Evolutionary conservation across 202 grass and related monocot genomes (phyloP).

Genomic region (Zizania palustris): DNA sequence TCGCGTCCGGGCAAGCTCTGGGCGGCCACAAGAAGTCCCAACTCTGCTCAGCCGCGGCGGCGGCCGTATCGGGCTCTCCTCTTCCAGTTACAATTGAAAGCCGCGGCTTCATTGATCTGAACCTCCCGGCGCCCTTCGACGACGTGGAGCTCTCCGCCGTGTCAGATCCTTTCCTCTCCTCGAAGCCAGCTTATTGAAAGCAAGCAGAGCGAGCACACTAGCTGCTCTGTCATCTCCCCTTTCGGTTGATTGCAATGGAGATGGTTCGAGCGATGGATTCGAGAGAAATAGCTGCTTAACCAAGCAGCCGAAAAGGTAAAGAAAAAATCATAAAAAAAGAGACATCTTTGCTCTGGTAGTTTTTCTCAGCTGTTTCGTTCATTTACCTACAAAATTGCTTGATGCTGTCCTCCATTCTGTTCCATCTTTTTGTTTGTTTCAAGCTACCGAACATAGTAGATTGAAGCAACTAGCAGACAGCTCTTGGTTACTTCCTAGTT

Average conservation of each 20-base stretch:
- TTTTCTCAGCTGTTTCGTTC: conserved; percentile 31
- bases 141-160: conserved; percentile 74
- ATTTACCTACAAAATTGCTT: conserved; percentile 37
- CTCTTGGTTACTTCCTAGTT: conserved; percentile 29
- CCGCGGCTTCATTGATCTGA: conserved; percentile 77
- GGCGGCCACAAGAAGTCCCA: conserved; percentile 81
- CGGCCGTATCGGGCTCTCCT: conserved; percentile 21
- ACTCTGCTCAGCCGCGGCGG: conserved; percentile 35
- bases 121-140: conserved; percentile 66
- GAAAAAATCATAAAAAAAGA: not conserved
- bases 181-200: conserved; percentile 47
- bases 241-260: conserved; percentile 38
- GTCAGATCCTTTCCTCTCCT: conserved; percentile 59
- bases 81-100: conserved; percentile 24
- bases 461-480: conserved; percentile 25
- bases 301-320: conserved; percentile 40
- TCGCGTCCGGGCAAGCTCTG: conserved; percentile 74
- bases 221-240: conserved; percentile 14
- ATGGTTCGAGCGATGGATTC: conserved; percentile 28
- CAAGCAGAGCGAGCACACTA: conserved; percentile 44
- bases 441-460: conserved; percentile 36
- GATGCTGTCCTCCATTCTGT: conserved; percentile 23
- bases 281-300: conserved; percentile 17
- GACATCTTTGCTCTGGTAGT: conserved; percentile 48
- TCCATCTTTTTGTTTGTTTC: conserved; percentile 48